Base-by-base conservation (phyloP, 1,284 basidiomycete species). In the Leccinum subfulvum region DNA sequence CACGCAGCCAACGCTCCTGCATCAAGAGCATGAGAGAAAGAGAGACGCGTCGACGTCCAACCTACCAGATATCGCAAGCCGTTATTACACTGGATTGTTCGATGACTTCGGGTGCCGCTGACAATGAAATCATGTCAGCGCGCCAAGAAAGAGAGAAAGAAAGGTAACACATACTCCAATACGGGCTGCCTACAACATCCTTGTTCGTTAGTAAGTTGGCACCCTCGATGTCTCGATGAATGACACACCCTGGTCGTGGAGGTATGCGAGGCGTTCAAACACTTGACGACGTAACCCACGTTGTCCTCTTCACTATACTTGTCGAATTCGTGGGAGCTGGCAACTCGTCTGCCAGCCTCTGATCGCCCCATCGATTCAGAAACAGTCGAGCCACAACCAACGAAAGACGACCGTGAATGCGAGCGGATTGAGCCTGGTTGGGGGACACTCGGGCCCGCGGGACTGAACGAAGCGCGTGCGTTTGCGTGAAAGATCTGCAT, bases 91-190 rank as follows among this genome's bases (percentile, higher is more conserved):
- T 97, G 44, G 90, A 92, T 77, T 98, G 97, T 71, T 97, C 95
- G 63, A 98, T 97, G 47, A 98, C 94, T 76, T 98, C 96, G 3
- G 96, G 96, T 16, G 96, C 96, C 96, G 98, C 91, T 90, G 35
- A 59, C 62, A 58, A 66, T 68, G 59, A 65, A 67, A 59, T 11
- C 23, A 58, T 49, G 57, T 69, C 55, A 65, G 63, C 62, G 63
- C 28, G 28, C 28, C 28, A 28, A 28, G 28, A 8, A 28, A 28
- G 28, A 28, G 28, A 28, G 28, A 28, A 28, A 28, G 28, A 28
- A 28, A 28, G 28, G 28, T 28, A 28, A 28, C 28, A 28, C 28
- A 28, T 28, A 28, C 28, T 28, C 28, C 28, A 28, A 28, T 28
- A 28, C 28, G 28, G 28, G 28, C 28, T 28, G 28, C 28, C 28